Conservation (phyloP, 305 asterid genomes). For the Fraxinus nigra region DNA sequence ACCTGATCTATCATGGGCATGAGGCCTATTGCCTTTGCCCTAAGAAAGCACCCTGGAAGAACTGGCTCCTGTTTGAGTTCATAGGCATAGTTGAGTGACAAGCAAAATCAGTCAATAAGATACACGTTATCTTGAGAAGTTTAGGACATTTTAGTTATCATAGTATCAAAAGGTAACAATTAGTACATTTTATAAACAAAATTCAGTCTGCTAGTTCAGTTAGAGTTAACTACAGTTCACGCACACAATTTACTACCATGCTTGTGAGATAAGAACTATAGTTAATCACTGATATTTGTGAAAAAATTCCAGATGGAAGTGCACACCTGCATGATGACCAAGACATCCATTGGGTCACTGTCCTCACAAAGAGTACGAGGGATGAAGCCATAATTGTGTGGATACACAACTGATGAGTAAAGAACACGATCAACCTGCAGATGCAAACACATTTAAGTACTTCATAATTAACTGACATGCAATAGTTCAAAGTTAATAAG, state of each 20-base stretch:
- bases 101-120: not conserved
- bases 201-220: not conserved
- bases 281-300: not conserved
- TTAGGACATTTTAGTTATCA: conserved; percentile 2
- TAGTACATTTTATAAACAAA: not conserved
- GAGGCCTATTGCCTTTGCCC: conserved; percentile 84
- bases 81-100: conserved; percentile 7
- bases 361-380: conserved; percentile 98
- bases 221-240: not conserved
- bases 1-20: conserved; percentile 96
- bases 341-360: conserved; percentile 86
- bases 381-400: conserved; percentile 93
- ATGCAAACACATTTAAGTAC: conserved; percentile 17
- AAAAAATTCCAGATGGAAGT: not conserved
- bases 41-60: conserved; percentile 76
- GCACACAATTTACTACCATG: not conserved
- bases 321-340: conserved; percentile 95
- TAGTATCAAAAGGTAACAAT: not conserved
- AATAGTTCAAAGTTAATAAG: conserved; percentile 8
- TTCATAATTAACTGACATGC: conserved; percentile 3
- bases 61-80: conserved; percentile 63
- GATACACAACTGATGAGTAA: conserved; percentile 95
- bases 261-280: not conserved
- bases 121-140: not conserved
- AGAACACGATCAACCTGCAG: conserved; percentile 92